Evolutionary conservation across 805 yeast genomes (phyloP), one percentile per base, ranked within the genome.

Genomic region (Saccharomycopsis fibuligera): DNA sequence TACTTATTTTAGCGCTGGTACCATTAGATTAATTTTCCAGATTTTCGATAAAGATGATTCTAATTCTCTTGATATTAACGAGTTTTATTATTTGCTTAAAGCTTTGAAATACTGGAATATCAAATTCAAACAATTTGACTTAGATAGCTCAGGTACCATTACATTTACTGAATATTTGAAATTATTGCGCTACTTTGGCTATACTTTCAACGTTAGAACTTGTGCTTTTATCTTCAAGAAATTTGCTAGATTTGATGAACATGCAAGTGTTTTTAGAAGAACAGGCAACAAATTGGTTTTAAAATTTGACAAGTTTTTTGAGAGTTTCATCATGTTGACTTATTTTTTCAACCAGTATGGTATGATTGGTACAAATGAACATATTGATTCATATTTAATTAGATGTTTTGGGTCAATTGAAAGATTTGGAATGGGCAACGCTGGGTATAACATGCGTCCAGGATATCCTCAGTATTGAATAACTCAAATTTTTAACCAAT

Each of bases 231-330:
- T 83, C 49, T 83, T 81, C 59, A 75, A 71, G 54, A 73, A 72
- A 49, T 82, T 79, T 59, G 71, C 81, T 61, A 53, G 64, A 65
- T 35, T 24, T 30, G 60, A 60, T 24, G 63, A 60, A 16, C 41
- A 33, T 22, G 10, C 31, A 29, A n/a, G 14, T 19, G 16, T 4
- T 14, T 37, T 35, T 25, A 56, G 57, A 21, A 67, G 60, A 33
- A 60, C 61, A 36, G 57, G 60, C 14, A 45, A 22, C 24, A 50
- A 50, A 23, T 58, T 58, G 27, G 68, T 67, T 48, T 60, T 87
- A 64, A 79, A 83, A 52, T 87, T 87, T 62, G 96, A 87, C 62
- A 73, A 79, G 62, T 87, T 87, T 65, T 87, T 87, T 31, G 95
- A 87, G 62, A 73, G 85, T 45, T 72, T 86, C 54, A 83, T 86